Conservation (phyloP, 139 green algal species). For the Tetraselmis chui region DNA sequence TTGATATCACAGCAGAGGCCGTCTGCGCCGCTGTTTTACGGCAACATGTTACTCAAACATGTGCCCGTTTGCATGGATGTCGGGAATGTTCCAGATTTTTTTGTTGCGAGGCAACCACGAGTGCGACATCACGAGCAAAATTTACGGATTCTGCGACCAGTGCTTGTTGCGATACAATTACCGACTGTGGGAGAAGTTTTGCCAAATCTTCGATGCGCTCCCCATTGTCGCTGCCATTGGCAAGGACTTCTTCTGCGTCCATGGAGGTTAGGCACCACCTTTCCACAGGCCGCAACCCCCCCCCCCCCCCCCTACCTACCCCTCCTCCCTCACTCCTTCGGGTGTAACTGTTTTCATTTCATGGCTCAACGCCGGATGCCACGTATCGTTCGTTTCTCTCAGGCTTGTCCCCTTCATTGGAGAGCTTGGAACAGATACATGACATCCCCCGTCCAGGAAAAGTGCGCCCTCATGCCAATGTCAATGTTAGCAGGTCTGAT, state of each 20-base stretch:
- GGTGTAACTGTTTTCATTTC: too few relatives aligned
- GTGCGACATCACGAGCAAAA: constrained; percentile 3
- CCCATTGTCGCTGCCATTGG: constrained; percentile 1
- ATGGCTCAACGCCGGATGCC: too few relatives aligned
- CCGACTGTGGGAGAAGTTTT: constrained; percentile 5
- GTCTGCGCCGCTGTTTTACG: too few relatives aligned
- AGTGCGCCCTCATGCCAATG: neutral
- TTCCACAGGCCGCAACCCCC: neutral
- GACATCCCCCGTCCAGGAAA: constrained; percentile 3
- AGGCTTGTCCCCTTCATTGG: neutral
- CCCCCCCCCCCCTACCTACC: too few relatives aligned
- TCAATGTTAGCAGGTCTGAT: too few relatives aligned
- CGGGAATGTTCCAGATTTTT: neutral
- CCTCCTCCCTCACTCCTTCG: too few relatives aligned
- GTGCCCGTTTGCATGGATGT: too few relatives aligned
- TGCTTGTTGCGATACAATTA: constrained; percentile 3
- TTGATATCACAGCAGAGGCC: too few relatives aligned
- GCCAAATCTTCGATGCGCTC: constrained; percentile 1
- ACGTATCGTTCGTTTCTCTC: too few relatives aligned
- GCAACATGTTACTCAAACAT: too few relatives aligned
- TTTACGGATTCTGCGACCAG: constrained; percentile 12
- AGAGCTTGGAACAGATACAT: constrained; percentile 2
- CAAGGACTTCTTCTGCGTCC: constrained; percentile 9
- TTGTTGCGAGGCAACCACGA: constrained; percentile 9
- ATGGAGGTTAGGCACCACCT: neutral